A percentile compares a stretch with the other conserved stretches of the same genome.
phyloP scores from a whole-genome alignment of 345 rosid species.

The Firmiana major region DNA sequence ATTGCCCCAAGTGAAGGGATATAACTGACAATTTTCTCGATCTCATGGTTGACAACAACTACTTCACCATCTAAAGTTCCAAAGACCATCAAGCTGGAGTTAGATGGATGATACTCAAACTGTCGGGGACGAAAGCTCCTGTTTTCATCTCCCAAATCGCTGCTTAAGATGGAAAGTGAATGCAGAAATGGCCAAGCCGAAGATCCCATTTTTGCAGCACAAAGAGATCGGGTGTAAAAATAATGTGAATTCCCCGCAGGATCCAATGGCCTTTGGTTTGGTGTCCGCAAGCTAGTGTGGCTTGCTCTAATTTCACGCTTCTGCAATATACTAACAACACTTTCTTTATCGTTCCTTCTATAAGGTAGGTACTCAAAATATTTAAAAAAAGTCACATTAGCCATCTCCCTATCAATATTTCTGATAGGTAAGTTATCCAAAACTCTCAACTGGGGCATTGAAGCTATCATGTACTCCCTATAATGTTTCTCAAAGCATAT shows the following conservation, averaged over 20 bases:
- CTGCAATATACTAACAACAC: slow-evolving; percentile 57
- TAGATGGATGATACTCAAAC: slow-evolving; percentile 88
- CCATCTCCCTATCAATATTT: slow-evolving; percentile 65
- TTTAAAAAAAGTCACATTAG: slow-evolving; percentile 45
- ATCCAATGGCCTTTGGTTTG: slow-evolving; percentile 28
- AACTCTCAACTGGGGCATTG: slow-evolving; percentile 66
- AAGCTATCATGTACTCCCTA: slow-evolving; percentile 78
- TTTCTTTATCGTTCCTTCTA: slow-evolving; percentile 65
- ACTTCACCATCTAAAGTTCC: slow-evolving; percentile 97
- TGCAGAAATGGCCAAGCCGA: slow-evolving; percentile 75
- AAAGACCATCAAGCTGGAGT: slow-evolving; percentile 72
- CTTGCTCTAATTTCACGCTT: slow-evolving; percentile 69
- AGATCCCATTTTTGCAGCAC: slow-evolving; percentile 86
- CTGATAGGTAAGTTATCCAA: slow-evolving; percentile 70
- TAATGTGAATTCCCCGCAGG: slow-evolving; percentile 45
- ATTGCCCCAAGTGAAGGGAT: slow-evolving; percentile 68
- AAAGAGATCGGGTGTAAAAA: slow-evolving; percentile 70
- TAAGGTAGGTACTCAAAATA: slow-evolving; percentile 79
- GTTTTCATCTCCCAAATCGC: slow-evolving; percentile 36
- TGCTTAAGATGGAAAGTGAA: slow-evolving; percentile 52
- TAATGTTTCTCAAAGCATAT: slow-evolving; percentile 88
- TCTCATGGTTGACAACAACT: slow-evolving; percentile 85
- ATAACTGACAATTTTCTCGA: slow-evolving; percentile 63
- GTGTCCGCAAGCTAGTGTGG: slow-evolving; percentile 18
- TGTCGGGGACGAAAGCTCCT: slow-evolving; percentile 78